phyloP scores from a whole-genome alignment of 176 grass and related monocot genomes.

The Zizania latifolia region DNA sequence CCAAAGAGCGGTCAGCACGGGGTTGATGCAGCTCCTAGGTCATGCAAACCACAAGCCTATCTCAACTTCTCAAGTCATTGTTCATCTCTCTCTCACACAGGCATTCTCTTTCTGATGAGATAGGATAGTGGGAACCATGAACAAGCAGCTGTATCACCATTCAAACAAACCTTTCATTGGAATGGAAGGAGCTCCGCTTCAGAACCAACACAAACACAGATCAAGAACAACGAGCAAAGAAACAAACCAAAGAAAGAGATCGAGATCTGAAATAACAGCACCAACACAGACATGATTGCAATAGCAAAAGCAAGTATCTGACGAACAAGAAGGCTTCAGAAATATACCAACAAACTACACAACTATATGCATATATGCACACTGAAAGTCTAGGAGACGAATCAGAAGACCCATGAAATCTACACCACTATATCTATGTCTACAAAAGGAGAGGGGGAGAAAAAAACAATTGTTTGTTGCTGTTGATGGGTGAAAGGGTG shows the following conservation, averaged over 20 bases:
- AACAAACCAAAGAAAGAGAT: not conserved
- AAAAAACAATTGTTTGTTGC: constrained; percentile 6
- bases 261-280: not conserved
- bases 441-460: not conserved
- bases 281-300: not conserved
- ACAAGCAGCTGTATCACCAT: constrained; percentile 56
- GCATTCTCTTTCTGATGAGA: constrained; percentile 15
- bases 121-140: constrained; percentile 80
- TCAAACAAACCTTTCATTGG: constrained; percentile 50
- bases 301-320: not conserved
- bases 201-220: not conserved
- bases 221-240: not conserved
- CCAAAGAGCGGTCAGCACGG: constrained; percentile 59
- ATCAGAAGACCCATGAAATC: not conserved
- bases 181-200: constrained; percentile 51
- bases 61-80: constrained; percentile 33
- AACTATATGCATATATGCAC: not conserved
- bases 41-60: constrained; percentile 84
- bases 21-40: constrained; percentile 53
- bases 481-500: not conserved
- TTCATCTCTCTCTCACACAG: not conserved
- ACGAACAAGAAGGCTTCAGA: not conserved
- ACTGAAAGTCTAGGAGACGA: not conserved
- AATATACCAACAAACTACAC: not conserved
- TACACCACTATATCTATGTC: not conserved